Evolutionary conservation across 495 filamentous ascomycete genomes (phyloP).

Genomic region (Tuber melanosporum): DNA sequence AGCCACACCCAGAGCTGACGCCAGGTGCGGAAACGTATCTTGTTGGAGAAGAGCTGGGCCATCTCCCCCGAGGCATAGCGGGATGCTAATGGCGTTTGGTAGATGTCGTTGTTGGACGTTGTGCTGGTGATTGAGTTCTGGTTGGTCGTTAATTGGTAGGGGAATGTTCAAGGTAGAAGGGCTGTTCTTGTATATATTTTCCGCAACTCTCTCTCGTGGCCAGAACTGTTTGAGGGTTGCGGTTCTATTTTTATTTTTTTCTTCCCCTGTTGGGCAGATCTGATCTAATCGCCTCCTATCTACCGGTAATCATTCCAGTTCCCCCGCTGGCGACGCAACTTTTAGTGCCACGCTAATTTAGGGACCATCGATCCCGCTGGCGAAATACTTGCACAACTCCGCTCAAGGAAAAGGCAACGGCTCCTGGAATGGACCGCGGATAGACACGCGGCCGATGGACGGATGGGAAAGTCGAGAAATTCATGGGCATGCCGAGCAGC

Average conservation of each 20-base stretch:
- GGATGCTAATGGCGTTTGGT: slow-evolving; percentile 66
- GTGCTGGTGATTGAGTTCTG: slow-evolving; percentile 15
- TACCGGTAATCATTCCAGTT: not conserved
- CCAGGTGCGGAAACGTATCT: slow-evolving; percentile 68
- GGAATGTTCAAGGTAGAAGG: not conserved
- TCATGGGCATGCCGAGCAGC: too few relatives aligned
- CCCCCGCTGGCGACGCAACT: too few relatives aligned
- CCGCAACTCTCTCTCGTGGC: not conserved
- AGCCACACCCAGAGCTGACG: slow-evolving; percentile 75
- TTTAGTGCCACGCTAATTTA: too few relatives aligned
- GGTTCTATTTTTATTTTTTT: not conserved
- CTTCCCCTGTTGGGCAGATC: not conserved
- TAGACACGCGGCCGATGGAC: too few relatives aligned
- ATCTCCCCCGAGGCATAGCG: slow-evolving; percentile 66
- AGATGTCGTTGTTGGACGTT: slow-evolving; percentile 62
- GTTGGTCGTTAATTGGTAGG: not conserved
- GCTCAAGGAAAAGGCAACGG: too few relatives aligned
- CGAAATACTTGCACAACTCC: too few relatives aligned
- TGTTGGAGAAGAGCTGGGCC: slow-evolving; percentile 61
- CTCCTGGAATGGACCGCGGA: too few relatives aligned
- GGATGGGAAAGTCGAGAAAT: too few relatives aligned
- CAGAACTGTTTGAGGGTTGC: not conserved
- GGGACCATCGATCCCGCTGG: too few relatives aligned
- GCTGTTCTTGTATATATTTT: not conserved
- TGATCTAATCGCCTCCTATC: not conserved